Evolutionary conservation across 352 stramenopile genomes (phyloP).

Genomic region (Globisporangium nunn): DNA sequence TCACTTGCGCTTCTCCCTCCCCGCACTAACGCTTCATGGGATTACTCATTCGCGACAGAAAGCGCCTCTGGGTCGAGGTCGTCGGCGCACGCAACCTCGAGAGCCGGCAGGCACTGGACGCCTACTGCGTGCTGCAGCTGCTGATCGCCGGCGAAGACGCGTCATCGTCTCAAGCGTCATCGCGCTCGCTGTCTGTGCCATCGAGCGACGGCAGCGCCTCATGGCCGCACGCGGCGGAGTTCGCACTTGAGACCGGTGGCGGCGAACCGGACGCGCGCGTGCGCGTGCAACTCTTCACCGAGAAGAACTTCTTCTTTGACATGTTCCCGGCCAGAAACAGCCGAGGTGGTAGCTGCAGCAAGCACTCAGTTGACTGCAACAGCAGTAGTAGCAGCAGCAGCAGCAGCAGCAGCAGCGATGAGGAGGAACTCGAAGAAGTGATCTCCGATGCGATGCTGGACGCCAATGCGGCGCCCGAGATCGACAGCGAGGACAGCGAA

Average conservation of each 20-base stretch:
- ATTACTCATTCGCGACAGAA: conserved; percentile 9
- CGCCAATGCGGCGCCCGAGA: neutral
- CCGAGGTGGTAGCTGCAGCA: neutral
- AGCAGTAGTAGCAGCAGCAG: conserved; percentile 9
- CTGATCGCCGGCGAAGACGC: neutral
- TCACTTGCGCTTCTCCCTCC: neutral
- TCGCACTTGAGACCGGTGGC: conserved; percentile 24
- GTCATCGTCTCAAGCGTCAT: neutral
- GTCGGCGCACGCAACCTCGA: conserved; percentile 68
- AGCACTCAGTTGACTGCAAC: neutral
- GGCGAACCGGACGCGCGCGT: conserved; percentile 11
- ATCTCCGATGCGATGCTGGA: neutral
- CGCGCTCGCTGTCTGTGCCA: conserved; percentile 13
- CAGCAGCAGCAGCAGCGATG: neutral
- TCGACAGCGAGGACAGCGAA: conserved; percentile 26
- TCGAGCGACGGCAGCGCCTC: conserved; percentile 21
- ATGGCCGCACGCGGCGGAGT: conserved; percentile 30
- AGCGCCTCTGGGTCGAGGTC: conserved; percentile 56
- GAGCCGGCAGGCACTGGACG: conserved; percentile 45
- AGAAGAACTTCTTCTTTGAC: conserved; percentile 83
- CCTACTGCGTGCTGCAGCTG: conserved; percentile 57
- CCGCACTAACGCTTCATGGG: neutral
- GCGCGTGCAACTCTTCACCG: conserved; percentile 49
- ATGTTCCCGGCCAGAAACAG: conserved; percentile 48
- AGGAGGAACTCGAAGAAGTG: conserved; percentile 2